phyloP scores from a whole-genome alignment of 352 stramenopile species.

The Phytophthora palmivora region DNA sequence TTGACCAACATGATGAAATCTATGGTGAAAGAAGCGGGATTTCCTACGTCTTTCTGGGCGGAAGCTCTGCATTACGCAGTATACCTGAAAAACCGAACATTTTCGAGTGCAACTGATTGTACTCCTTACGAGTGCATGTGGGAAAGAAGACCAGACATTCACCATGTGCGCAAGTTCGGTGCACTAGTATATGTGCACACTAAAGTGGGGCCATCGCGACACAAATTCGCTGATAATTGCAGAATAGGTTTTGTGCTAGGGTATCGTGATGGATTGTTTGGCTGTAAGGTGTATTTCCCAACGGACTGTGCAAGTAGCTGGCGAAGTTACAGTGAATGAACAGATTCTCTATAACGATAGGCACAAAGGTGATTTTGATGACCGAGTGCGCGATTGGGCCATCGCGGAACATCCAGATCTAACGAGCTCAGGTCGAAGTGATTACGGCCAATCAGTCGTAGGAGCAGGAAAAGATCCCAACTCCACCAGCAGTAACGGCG shows the following conservation, averaged over 20 bases:
- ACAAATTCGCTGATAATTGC: neutral
- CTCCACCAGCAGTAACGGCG: neutral
- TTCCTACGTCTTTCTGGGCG: neutral
- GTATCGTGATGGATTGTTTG: neutral
- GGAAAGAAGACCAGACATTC: no score
- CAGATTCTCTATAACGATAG: conserved; percentile 15
- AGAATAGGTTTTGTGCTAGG: neutral
- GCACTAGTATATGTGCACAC: neutral
- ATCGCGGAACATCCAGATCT: conserved; percentile 1
- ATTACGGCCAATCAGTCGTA: conserved; percentile 12
- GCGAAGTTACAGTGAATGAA: conserved; percentile 8
- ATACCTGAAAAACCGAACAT: neutral
- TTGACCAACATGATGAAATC: neutral
- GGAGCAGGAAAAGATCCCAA: neutral
- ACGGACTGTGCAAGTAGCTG: neutral
- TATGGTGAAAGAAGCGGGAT: neutral
- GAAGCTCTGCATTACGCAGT: neutral
- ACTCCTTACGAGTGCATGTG: neutral
- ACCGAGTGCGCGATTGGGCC: neutral
- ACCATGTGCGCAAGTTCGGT: neutral
- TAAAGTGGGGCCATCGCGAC: neutral
- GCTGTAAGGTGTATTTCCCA: conserved; percentile 11
- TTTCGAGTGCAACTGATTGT: neutral
- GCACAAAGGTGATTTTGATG: conserved; percentile 1
- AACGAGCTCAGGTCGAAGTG: neutral